Evolutionary conservation across 225 moss, liverwort and hornwort genomes (phyloP).

Genomic region (Polytrichum formosum): DNA sequence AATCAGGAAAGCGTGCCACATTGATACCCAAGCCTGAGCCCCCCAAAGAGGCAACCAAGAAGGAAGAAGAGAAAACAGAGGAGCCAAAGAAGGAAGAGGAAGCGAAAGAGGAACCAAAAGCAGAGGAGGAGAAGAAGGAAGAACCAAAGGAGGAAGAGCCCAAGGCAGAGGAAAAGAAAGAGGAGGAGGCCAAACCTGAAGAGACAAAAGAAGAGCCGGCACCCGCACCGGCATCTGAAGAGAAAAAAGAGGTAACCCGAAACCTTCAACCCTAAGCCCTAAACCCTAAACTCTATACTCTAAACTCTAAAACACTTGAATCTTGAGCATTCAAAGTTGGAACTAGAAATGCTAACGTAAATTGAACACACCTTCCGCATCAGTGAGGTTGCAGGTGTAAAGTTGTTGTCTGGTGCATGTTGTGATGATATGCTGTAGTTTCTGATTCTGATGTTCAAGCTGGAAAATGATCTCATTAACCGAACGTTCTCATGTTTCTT

Average conservation of each 20-base stretch:
- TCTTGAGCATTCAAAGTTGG: too few species aligned
- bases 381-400: neutral
- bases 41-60: slow-evolving; percentile 29
- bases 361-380: too few species aligned
- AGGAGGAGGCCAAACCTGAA: slow-evolving; percentile 7
- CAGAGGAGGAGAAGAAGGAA: slow-evolving; percentile 20
- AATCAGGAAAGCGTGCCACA: slow-evolving; percentile 38
- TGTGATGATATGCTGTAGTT: neutral
- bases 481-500: neutral
- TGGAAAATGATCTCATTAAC: neutral
- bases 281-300: too few species aligned
- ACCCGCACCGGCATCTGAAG: too few species aligned
- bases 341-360: too few species aligned
- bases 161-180: slow-evolving; percentile 6
- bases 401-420: neutral
- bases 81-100: slow-evolving; percentile 28
- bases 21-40: slow-evolving; percentile 31
- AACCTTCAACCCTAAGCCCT: too few species aligned
- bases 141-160: slow-evolving; percentile 16
- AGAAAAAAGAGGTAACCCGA: too few species aligned
- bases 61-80: slow-evolving; percentile 22
- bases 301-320: too few species aligned
- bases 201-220: neutral
- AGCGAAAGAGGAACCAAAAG: slow-evolving; percentile 5
- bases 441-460: neutral